Evolutionary conservation across 139 green algal genomes (phyloP), one percentile per base, ranked within the genome.

Genomic region (Chlamydomonas sp.): DNA sequence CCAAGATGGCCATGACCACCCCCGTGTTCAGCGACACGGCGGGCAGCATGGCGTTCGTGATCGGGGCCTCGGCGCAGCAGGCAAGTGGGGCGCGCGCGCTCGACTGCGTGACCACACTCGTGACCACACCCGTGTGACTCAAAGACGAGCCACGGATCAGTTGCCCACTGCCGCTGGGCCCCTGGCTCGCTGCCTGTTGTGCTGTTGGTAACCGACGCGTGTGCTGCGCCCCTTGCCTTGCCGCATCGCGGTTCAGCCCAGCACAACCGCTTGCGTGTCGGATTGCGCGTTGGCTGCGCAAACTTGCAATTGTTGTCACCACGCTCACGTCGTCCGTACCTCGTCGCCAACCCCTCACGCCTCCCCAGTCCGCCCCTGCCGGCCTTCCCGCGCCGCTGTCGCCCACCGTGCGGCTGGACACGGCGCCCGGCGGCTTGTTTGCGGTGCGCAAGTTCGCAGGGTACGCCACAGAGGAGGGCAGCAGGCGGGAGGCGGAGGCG

Each of bases 1-100:
- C 83, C 3, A 89, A 86, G 8, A 93, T 95, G 88, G 74, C 72
- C n/a, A 95, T 95, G 93, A 95, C 93, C 49, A 94, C 91, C 3
- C 93, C 93, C 18, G 93, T 95, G 67, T 91, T 94, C 62, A 87
- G 80, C 5, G 81, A 89, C 77, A 91, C 83, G 3, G 31, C 79
- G 0, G 92, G 92, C 15, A 82, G 10, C 16, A 94, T 95, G 93
- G 72, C 90, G 64, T 95, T 95, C 87, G 93, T 95, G 0, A 85
- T 95, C 49, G 86, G 86, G 4, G 73, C 87, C 6, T 85, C 79
- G 0, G 81, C 77, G 18, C 20, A 85, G 2, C 78, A 91, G 91
- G 91, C 92, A 58, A 57, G 78, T 4, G 9, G 18, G 6, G 77
- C 10, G 76, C 4, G 59, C 3, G 76, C 76, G 59, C 4, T 7